phyloP scores from a whole-genome alignment of 306 rosid genomes.

The Dalbergia cultrata region DNA sequence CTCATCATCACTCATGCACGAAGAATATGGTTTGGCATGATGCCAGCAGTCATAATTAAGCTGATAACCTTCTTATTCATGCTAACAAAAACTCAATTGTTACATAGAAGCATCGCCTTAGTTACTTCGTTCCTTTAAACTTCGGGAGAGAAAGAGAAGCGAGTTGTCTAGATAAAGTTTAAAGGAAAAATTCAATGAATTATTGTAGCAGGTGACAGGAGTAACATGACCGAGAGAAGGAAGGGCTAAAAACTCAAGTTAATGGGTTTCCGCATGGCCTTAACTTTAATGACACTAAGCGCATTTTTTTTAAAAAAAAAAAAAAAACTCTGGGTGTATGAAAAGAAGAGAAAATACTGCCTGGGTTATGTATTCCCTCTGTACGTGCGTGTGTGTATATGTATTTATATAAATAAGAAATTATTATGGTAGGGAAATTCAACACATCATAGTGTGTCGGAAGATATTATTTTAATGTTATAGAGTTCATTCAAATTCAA shows the following conservation, averaged over 20 bases:
- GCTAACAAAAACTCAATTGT: constrained; percentile 4
- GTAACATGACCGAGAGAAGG: not conserved
- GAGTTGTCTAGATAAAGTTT: constrained; percentile 10
- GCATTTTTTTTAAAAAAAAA: too few relatives aligned
- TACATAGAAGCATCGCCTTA: not conserved
- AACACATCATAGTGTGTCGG: constrained; percentile 7
- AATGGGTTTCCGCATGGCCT: constrained; percentile 23
- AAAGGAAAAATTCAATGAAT: not conserved
- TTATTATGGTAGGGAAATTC: constrained; percentile 42
- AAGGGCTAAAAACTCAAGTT: constrained; percentile 13
- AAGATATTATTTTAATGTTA: constrained; percentile 51
- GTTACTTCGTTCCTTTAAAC: not conserved
- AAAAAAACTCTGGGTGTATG: not conserved
- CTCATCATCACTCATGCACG: not conserved
- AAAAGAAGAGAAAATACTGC: constrained; percentile 28
- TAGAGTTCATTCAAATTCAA: constrained; percentile 38
- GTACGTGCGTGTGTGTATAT: not conserved
- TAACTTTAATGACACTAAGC: constrained; percentile 6
- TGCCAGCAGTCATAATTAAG: not conserved
- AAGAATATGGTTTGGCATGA: constrained; percentile 32
- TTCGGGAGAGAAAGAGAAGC: constrained; percentile 6
- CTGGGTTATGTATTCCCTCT: not conserved
- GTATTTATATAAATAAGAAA: constrained; percentile 16
- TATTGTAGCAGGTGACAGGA: not conserved
- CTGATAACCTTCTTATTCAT: constrained; percentile 15